Percentiles rank a stretch among this genome's conserved stretches.
phyloP scores from a whole-genome alignment of 148 eudicot genomes.

The Vaccinium darrowii region DNA sequence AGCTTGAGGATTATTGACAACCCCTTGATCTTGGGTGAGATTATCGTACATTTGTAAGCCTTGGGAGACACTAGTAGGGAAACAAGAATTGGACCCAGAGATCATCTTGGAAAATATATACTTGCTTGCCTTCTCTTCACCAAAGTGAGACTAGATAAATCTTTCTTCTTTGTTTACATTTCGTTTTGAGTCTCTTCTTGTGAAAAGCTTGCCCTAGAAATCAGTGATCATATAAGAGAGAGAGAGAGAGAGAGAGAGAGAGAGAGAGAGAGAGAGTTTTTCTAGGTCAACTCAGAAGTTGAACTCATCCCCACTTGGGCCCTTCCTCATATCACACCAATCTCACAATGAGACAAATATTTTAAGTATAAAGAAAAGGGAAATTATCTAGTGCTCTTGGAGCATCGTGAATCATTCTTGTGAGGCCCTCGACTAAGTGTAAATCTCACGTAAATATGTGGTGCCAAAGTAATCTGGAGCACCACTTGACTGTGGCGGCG shows the following conservation, averaged over 20 bases:
- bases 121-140: neutral
- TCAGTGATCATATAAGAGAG: neutral
- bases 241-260: neutral
- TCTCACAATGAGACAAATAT: neutral
- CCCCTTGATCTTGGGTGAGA: conserved; percentile 6
- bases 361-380: neutral
- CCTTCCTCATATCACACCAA: conserved; percentile 49
- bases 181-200: conserved; percentile 7
- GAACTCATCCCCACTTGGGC: conserved; percentile 43
- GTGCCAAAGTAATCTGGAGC: no score
- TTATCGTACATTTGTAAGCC: conserved; percentile 12
- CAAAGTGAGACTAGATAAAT: neutral
- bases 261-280: neutral
- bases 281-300: conserved; percentile 44
- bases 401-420: no score
- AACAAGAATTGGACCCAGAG: conserved; percentile 19
- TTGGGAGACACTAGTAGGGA: conserved; percentile 22
- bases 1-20: neutral
- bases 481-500: no score
- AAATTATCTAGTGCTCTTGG: neutral
- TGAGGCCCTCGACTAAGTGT: no score
- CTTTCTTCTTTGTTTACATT: neutral
- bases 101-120: conserved; percentile 14
- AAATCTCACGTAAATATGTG: no score
- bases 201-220: neutral